Evolutionary conservation across 2,329 filamentous ascomycete genomes (phyloP).

Genomic region (Phaeoacremonium minimum): DNA sequence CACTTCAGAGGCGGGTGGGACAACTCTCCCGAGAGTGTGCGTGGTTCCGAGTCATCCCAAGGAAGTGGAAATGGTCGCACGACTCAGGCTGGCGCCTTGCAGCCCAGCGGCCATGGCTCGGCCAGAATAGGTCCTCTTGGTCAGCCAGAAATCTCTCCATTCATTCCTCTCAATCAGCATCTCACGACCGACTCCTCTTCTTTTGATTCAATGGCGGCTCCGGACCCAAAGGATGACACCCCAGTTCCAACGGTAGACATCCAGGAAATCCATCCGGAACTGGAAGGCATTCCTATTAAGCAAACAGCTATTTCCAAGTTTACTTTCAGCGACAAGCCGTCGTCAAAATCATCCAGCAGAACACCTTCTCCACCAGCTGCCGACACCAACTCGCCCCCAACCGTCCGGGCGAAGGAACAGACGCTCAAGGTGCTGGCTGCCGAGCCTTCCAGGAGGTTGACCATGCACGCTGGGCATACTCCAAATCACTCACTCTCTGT

Average conservation of each 20-base stretch:
- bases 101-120: not conserved
- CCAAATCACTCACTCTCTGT: constrained; percentile 55
- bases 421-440: constrained; percentile 42
- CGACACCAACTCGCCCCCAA: constrained; percentile 16
- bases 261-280: constrained; percentile 49
- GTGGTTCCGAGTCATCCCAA: constrained; percentile 15
- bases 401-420: constrained; percentile 26
- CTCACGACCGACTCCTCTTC: constrained; percentile 33
- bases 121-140: constrained; percentile 18
- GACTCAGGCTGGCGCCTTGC: not conserved
- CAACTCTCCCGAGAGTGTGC: constrained; percentile 14
- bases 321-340: constrained; percentile 40
- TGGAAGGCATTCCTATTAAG: constrained; percentile 58
- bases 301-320: constrained; percentile 45
- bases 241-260: constrained; percentile 50
- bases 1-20: constrained; percentile 10
- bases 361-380: constrained; percentile 22
- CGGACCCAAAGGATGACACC: constrained; percentile 19
- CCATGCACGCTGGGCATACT: constrained; percentile 60
- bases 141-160: constrained; percentile 29
- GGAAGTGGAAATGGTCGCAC: constrained; percentile 3
- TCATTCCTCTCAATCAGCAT: constrained; percentile 36
- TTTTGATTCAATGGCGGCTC: constrained; percentile 2
- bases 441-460: constrained; percentile 46
- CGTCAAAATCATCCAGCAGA: constrained; percentile 20